Evolutionary conservation across 768 basidiomycete species (phyloP), one percentile per base, ranked within the genome.

Genomic region (Termitomyces sp.): DNA sequence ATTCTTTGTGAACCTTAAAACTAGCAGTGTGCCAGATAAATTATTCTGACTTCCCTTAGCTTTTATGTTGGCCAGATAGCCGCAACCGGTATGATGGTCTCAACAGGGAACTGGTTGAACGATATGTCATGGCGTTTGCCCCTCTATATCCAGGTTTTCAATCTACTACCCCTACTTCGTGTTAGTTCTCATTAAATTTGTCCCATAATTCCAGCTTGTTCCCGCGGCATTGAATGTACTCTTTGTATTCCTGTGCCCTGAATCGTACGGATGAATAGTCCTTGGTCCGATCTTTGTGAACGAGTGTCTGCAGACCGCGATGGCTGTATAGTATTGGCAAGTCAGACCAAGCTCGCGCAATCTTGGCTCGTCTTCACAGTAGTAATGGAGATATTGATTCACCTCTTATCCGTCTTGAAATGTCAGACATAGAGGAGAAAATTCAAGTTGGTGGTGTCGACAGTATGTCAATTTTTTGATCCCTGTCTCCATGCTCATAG

Each of bases 81-180:
- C 28, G 81, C 80, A 1, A 77, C 75, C 17, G 81, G 80, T 4
- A 79, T 83, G 75, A 77, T 80, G 72, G 76, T 83, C 12, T 67
- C 77, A 1, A 80, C 77, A 17, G 79, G 78, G 11, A 70, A 66
- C 54, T 76, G 66, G 56, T 38, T 62, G 11, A 75, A 62, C 47
- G 70, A 80, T 2, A 64, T 68, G 64, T 73, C 78, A 11, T 82
- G 80, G 80, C 68, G 80, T 42, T 64, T 78, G 12, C 80, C 78
- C 17, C 60, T 83, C 35, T 78, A 77, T 55, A 70, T 82, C 30
- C 79, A 82, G 68, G 74, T 72, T 35, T 24, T 59, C 32, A 30
- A 17, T 45, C 37, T 17, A 22, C 30, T n/a, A 15, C 17, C 26
- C 9, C 17, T 22, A 37, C 17, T 30, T 37, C 47, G 26, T 12